These are phyloP conservation scores for Salvia splendens DNA, from an alignment of 257 asterid genomes.

Conservation along the genomic window DNA sequence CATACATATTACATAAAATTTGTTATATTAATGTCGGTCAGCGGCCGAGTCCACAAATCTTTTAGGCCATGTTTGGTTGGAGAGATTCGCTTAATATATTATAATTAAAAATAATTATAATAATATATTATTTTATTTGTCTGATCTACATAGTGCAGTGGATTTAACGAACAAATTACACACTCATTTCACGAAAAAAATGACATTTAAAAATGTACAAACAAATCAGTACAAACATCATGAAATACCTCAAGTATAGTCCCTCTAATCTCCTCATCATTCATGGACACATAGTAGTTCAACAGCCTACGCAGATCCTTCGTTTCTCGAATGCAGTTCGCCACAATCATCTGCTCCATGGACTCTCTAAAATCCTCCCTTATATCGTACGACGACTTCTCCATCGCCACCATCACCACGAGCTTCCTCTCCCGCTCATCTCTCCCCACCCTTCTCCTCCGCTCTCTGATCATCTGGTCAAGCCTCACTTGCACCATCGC, in stretches of 20 bases:
- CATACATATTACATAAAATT: too few species aligned
- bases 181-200: constrained; percentile 26
- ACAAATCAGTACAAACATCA: constrained; percentile 65
- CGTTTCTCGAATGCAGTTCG: constrained; percentile 48
- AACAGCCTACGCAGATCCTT: constrained; percentile 65
- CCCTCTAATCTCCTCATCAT: constrained; percentile 58
- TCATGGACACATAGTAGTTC: constrained; percentile 64
- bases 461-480: constrained; percentile 61
- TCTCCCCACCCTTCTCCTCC: constrained; percentile 29
- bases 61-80: too few species aligned
- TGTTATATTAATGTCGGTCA: too few species aligned
- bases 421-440: constrained; percentile 44
- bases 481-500: constrained; percentile 81
- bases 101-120: too few species aligned
- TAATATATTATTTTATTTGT: too few species aligned
- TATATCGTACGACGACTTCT: constrained; percentile 71
- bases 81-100: too few species aligned
- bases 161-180: background rate
- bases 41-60: too few species aligned
- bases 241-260: constrained; percentile 72
- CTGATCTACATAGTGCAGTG: too few species aligned
- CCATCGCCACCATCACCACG: constrained; percentile 69
- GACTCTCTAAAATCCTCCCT: constrained; percentile 73
- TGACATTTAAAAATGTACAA: constrained; percentile 37
- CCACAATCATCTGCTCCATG: constrained; percentile 60